Conservation (phyloP, 495 filamentous ascomycete genomes). For the Aspergillus ostianus region DNA sequence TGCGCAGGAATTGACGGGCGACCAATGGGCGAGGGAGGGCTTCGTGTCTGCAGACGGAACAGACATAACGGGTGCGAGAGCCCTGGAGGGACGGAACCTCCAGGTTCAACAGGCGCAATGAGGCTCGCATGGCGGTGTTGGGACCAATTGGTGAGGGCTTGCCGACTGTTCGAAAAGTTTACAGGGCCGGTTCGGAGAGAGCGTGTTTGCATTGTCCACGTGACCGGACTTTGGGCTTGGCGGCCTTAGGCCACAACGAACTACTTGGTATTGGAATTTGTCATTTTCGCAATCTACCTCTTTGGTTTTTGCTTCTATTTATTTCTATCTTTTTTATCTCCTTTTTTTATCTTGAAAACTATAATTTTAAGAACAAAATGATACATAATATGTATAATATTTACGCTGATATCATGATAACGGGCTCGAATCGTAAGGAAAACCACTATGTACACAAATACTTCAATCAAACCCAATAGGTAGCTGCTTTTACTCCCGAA, state of each 20-base stretch:
- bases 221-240: background rate
- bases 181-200: constrained; percentile 7
- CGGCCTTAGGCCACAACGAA: background rate
- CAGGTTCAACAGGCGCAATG: constrained; percentile 37
- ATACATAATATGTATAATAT: background rate
- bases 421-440: background rate
- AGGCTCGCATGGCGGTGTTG: constrained; percentile 40
- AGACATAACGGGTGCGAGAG: constrained; percentile 35
- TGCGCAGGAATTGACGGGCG: constrained; percentile 40
- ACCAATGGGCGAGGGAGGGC: constrained; percentile 40
- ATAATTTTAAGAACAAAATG: background rate
- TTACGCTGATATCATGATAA: constrained; percentile 3
- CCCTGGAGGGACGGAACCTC: constrained; percentile 32
- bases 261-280: background rate
- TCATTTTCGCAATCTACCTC: background rate
- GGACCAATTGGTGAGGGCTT: constrained; percentile 11
- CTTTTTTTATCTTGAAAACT: background rate
- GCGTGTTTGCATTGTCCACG: constrained; percentile 1
- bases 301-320: background rate
- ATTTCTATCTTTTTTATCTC: background rate
- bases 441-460: background rate
- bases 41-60: constrained; percentile 43
- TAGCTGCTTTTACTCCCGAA: constrained; percentile 60
- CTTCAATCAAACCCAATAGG: background rate
- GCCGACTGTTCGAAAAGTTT: constrained; percentile 27